Evolutionary conservation across 345 rosid species (phyloP).

Genomic region (Eucalyptus rudis): DNA sequence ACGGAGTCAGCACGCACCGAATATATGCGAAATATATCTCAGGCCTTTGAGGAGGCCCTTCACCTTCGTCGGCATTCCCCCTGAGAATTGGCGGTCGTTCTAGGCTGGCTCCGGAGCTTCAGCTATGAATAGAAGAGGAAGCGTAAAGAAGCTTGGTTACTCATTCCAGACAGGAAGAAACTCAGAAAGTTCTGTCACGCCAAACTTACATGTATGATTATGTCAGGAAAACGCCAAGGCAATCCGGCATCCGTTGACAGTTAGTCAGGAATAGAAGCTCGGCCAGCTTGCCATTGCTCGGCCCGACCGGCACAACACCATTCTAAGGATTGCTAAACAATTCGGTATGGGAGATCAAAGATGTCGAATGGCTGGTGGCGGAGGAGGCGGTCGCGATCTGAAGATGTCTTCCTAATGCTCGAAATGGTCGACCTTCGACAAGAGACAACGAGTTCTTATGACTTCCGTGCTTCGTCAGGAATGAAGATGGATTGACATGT

Average conservation of each 20-base stretch:
- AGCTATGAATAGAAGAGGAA: background rate
- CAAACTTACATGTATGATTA: background rate
- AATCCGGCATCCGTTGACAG: background rate
- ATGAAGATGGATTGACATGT: background rate
- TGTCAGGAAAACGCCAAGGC: background rate
- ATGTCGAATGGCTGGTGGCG: background rate
- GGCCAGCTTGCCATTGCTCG: background rate
- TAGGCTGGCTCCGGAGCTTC: background rate
- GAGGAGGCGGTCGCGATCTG: background rate
- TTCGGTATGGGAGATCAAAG: background rate
- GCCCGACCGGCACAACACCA: background rate
- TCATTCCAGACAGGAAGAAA: background rate
- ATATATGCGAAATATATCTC: slow-evolving; percentile 33
- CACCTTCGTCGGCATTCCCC: slow-evolving; percentile 2
- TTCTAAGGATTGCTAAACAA: background rate
- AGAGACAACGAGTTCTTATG: background rate
- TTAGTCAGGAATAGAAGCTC: background rate
- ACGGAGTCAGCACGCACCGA: slow-evolving; percentile 17
- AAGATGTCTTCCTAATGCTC: background rate
- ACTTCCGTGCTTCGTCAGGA: background rate
- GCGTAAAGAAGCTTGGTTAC: background rate
- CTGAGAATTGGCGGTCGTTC: background rate
- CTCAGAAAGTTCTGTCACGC: background rate
- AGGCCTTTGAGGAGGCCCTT: slow-evolving; percentile 52
- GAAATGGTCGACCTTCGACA: background rate